Evolutionary conservation across 805 yeast species (phyloP), one percentile per base, ranked within the genome.

Genomic region (Lachancea sp.): DNA sequence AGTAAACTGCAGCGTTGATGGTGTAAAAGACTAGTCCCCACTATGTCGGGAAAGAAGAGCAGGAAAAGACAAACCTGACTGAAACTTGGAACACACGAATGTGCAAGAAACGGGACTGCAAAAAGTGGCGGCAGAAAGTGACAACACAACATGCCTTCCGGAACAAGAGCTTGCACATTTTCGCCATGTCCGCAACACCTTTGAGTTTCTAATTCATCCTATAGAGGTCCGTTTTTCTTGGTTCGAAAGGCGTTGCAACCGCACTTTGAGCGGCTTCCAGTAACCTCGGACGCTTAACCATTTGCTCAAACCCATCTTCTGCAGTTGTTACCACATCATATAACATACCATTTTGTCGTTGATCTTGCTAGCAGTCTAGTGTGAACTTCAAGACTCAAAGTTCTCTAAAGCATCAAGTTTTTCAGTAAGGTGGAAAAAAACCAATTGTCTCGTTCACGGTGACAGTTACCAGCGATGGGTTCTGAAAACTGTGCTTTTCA

Each of bases 281-380:
- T n/a, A n/a, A n/a, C n/a, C n/a, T n/a, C n/a, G n/a, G n/a, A n/a
- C n/a, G n/a, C n/a, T n/a, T n/a, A n/a, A n/a, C n/a, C n/a, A n/a
- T n/a, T n/a, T n/a, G n/a, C n/a, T n/a, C 11, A 15, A 13, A 17
- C 8, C 38, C 15, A 13, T 18, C 38, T 35, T 35, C 8, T n/a
- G 22, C 27, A 35, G 13, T 12, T 18, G 27, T 12, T 22, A 29
- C 5, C 31, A 29, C 31, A 29, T 13, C 31, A 29, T 29, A 13
- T 29, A 15, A 40, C 43, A 40, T 40, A 40, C 43, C 43, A 40
- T 40, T 40, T 40, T 33, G 43, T 35, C 38, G 13, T 40, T 40
- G 29, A 35, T 40, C 43, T 40, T 40, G 43, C 43, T 40, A 40
- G 19, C 37, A 40, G 25, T 32, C 25, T 12, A 11, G 35, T 9